Conservation (phyloP, 2,329 filamentous ascomycete genomes). For the Thyridium curvatum region DNA sequence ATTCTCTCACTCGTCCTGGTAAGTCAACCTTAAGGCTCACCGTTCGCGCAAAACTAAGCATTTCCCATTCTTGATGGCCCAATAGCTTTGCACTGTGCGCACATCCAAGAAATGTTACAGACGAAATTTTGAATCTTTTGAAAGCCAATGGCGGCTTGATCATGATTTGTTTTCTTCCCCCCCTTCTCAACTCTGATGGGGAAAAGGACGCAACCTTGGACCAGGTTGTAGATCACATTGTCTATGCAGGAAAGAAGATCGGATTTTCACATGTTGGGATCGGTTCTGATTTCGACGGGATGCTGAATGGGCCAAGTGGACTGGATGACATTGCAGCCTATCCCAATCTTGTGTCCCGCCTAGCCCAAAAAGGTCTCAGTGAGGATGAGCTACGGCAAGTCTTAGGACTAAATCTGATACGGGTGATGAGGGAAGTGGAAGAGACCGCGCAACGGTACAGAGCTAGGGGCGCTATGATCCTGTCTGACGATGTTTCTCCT, state of each 20-base stretch:
- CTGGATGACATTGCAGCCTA: slow-evolving; percentile 15
- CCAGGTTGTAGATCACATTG: slow-evolving; percentile 15
- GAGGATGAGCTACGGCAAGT: no score
- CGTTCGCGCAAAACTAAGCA: no score
- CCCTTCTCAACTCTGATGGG: slow-evolving; percentile 11
- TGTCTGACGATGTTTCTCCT: background rate
- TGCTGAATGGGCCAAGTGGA: slow-evolving; percentile 2
- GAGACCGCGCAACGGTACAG: no score
- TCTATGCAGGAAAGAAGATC: slow-evolving; percentile 1
- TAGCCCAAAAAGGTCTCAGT: no score
- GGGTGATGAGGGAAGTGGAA: no score
- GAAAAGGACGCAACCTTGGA: background rate
- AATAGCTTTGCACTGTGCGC: slow-evolving; percentile 47
- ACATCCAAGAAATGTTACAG: slow-evolving; percentile 63
- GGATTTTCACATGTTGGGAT: slow-evolving; percentile 21
- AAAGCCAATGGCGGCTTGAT: slow-evolving; percentile 54
- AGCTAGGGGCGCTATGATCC: background rate
- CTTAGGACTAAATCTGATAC: no score
- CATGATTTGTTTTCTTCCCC: slow-evolving; percentile 59
- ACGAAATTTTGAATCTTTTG: slow-evolving; percentile 57
- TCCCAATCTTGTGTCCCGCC: slow-evolving; percentile 20
- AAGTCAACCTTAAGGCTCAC: no score
- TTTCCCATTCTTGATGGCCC: no score
- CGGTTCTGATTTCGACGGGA: slow-evolving; percentile 19
- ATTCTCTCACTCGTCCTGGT: slow-evolving; percentile 61